Conservation (phyloP, 768 basidiomycete genomes). For the Trametes punicea region DNA sequence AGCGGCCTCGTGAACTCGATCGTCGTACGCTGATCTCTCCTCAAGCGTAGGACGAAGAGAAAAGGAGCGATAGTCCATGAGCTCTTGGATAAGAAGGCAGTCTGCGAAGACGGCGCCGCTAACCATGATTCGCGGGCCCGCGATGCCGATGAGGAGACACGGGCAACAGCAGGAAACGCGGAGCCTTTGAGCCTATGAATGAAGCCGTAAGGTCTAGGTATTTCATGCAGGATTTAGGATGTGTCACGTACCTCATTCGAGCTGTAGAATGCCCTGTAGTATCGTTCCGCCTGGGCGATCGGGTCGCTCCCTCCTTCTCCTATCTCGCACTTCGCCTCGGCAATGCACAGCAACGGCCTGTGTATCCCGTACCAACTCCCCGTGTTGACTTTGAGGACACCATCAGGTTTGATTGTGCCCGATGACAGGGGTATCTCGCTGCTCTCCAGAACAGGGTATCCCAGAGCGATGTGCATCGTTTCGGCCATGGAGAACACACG, state of each 20-base stretch:
- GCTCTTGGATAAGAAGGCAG: constrained; percentile 17
- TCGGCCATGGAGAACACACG: neutral
- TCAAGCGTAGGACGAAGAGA: neutral
- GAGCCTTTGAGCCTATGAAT: constrained; percentile 6
- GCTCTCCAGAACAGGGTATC: neutral
- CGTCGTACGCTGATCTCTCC: neutral
- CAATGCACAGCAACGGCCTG: neutral
- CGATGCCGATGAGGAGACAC: constrained; percentile 17
- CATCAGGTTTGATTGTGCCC: neutral
- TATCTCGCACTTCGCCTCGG: constrained; percentile 1
- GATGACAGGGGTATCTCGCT: neutral
- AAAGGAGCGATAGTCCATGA: constrained; percentile 19
- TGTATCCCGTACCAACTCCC: neutral
- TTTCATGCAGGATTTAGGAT: neutral
- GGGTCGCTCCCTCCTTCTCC: constrained; percentile 16
- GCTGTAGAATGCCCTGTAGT: constrained; percentile 8
- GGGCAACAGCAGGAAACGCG: constrained; percentile 24
- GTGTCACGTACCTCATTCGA: constrained; percentile 7
- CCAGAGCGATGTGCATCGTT: neutral
- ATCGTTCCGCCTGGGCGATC: constrained; percentile 8
- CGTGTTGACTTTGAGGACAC: neutral
- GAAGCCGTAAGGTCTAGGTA: neutral
- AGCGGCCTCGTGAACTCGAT: constrained; percentile 2
- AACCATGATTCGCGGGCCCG: constrained; percentile 22
- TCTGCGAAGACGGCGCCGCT: constrained; percentile 23